Conservation (phyloP, 164 flowering plant genomes). For the Magnolia sinica region DNA sequence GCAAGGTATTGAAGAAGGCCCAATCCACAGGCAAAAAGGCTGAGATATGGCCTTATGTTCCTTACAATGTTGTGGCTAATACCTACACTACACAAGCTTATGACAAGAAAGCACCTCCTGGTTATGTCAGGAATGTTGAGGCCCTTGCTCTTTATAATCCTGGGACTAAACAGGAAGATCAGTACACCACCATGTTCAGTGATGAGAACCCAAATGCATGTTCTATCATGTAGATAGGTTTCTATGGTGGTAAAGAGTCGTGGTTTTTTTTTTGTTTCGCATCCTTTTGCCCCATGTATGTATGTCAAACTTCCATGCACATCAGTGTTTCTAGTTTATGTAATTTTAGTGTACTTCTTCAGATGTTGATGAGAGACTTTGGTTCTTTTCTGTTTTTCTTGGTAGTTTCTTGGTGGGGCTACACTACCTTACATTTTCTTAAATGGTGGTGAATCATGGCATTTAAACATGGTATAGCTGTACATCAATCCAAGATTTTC, state of each 20-base stretch:
- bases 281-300: too few relatives aligned
- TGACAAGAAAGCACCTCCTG: conserved; percentile 91
- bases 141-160: conserved; percentile 17
- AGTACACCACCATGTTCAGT: conserved; percentile 63
- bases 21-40: conserved; percentile 63
- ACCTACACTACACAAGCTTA: conserved; percentile 73
- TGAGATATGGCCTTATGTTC: conserved; percentile 89
- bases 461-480: too few relatives aligned
- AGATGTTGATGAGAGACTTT: neutral
- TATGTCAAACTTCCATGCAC: neutral
- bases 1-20: conserved; percentile 65
- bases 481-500: too few relatives aligned
- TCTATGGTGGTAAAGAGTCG: neutral
- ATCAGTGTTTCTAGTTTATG: neutral
- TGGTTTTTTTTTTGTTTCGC: neutral
- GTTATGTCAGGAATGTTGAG: conserved; percentile 53
- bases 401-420: neutral
- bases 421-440: neutral
- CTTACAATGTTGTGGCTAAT: conserved; percentile 59
- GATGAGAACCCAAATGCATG: conserved; percentile 91
- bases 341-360: neutral
- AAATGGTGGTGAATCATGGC: too few relatives aligned
- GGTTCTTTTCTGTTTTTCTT: neutral
- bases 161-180: conserved; percentile 48
- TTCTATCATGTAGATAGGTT: conserved; percentile 39